Evolutionary conservation across 1,139 yeast species (phyloP).

Genomic region (Taphrina communis): DNA sequence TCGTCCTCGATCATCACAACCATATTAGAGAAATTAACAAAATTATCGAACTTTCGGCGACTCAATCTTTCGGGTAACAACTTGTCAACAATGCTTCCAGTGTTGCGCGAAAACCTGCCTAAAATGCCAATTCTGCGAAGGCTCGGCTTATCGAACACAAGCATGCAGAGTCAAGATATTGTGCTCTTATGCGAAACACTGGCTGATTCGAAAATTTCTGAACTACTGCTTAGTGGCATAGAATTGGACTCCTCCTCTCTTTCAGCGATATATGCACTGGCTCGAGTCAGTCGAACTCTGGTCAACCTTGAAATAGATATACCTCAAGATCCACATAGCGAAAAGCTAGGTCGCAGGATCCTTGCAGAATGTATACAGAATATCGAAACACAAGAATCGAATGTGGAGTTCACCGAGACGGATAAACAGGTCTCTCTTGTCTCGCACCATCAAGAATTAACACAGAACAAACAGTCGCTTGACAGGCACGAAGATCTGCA

Average conservation of each 20-base stretch:
- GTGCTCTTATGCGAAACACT: conserved; percentile 21
- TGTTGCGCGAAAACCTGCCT: conserved; percentile 10
- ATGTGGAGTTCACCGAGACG: conserved; percentile 6
- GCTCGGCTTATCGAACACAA: conserved; percentile 16
- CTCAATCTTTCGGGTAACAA: conserved; percentile 21
- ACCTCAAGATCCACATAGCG: conserved; percentile 17
- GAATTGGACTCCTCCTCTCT: conserved; percentile 22
- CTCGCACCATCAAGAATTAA: not conserved
- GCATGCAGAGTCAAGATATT: conserved; percentile 19
- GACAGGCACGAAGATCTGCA: conserved; percentile 21
- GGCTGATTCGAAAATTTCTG: conserved; percentile 21
- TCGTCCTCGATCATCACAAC: not conserved
- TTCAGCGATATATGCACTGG: conserved; percentile 29
- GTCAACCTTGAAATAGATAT: conserved; percentile 30
- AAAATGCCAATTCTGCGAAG: conserved; percentile 14
- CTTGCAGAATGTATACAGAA: conserved; percentile 33
- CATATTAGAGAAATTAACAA: not conserved
- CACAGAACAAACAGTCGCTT: not conserved
- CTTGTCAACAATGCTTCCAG: conserved; percentile 7
- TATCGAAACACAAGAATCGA: conserved; percentile 21
- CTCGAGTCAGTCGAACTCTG: conserved; percentile 28
- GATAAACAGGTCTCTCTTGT: conserved; percentile 1
- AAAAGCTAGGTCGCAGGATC: conserved; percentile 18
- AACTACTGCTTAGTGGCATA: conserved; percentile 13
- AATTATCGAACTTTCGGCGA: conserved; percentile 31